A percentile compares a stretch with the other conserved stretches of the same genome.
Evolutionary conservation across 139 green algal genomes (phyloP).

Genomic region (Deuterostichococcus epilithicus): DNA sequence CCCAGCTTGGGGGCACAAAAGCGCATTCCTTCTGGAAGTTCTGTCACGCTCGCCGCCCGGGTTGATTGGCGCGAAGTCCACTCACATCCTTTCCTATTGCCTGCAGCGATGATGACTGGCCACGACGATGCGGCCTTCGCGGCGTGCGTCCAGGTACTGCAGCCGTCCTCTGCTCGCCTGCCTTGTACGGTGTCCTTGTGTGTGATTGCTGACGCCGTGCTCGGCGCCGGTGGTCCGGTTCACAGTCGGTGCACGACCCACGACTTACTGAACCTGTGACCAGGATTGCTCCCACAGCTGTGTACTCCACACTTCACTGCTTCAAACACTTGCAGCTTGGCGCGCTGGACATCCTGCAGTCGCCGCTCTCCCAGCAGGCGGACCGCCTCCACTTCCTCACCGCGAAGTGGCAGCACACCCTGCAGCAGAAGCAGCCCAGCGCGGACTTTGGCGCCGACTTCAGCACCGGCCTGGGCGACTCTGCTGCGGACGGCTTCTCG

Average conservation of each 20-base stretch:
- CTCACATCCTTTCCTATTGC: too few relatives aligned
- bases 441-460: neutral
- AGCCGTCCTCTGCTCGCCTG: neutral
- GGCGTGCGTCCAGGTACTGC: neutral
- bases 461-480: neutral
- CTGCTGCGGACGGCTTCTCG: neutral
- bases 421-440: neutral
- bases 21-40: too few relatives aligned
- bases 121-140: neutral
- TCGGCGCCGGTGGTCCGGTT: too few relatives aligned
- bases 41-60: too few relatives aligned
- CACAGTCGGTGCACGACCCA: too few relatives aligned
- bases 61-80: too few relatives aligned
- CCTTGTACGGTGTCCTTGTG: neutral
- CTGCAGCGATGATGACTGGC: neutral
- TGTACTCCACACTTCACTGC: too few relatives aligned
- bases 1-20: too few relatives aligned
- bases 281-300: too few relatives aligned
- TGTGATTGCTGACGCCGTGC: too few relatives aligned
- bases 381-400: slow-evolving; percentile 2
- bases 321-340: neutral
- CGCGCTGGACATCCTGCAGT: slow-evolving; percentile 17
- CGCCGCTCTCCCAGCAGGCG: slow-evolving; percentile 5
- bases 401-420: slow-evolving; percentile 11
- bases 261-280: too few relatives aligned